These are phyloP conservation scores for Fraxinus sp. DNA, from an alignment of 305 asterid species.

Conservation along the genomic window DNA sequence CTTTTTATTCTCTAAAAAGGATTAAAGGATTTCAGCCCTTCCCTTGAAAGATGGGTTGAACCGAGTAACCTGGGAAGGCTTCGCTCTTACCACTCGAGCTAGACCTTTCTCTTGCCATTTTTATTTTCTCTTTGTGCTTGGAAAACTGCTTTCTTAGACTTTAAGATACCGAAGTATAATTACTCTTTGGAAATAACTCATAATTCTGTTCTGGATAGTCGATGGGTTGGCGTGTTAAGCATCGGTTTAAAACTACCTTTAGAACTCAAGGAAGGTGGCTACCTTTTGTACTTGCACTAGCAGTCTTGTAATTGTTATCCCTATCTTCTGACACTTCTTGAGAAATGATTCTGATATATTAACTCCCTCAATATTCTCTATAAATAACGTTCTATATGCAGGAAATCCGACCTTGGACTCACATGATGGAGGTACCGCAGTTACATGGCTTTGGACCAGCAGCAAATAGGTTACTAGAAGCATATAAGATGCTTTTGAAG, in stretches of 20 bases:
- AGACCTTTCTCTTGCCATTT: neutral
- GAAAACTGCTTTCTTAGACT: neutral
- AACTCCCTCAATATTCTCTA: neutral
- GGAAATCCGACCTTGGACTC: conserved; percentile 99
- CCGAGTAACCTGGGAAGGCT: neutral
- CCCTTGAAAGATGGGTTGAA: neutral
- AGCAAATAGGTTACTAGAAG: conserved; percentile 89
- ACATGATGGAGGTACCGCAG: conserved; percentile 99
- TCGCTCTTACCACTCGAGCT: neutral
- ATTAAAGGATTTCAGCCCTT: neutral
- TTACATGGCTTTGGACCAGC: conserved; percentile 99
- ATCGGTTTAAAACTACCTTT: neutral
- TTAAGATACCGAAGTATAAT: neutral
- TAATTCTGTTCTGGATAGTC: neutral
- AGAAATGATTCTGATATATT: neutral
- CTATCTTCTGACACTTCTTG: neutral
- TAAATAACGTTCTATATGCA: conserved; percentile 30
- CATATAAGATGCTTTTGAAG: conserved; percentile 97
- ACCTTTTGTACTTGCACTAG: neutral
- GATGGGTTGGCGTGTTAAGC: neutral
- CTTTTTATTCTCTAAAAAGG: neutral
- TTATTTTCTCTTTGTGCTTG: neutral
- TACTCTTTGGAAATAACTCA: neutral
- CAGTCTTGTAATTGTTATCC: neutral
- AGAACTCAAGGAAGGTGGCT: neutral